phyloP scores from a whole-genome alignment of 1,139 yeast genomes.

The Kodamaea anthophila region DNA sequence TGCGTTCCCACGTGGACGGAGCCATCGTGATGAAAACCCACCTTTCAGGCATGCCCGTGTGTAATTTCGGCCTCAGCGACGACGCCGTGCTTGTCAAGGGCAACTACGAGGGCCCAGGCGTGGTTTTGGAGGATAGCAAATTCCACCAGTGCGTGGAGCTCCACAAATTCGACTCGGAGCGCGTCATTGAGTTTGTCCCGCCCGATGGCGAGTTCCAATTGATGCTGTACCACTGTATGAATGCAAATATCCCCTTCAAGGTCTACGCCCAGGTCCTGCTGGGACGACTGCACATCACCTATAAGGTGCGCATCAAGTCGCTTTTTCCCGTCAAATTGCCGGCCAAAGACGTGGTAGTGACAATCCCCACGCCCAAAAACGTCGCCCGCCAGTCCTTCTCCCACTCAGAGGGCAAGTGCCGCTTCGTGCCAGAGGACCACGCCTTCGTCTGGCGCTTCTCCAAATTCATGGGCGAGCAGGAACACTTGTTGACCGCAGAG shows the following conservation, averaged over 20 bases:
- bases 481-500: constrained; percentile 48
- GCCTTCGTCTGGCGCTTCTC: constrained; percentile 64
- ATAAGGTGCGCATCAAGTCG: constrained; percentile 58
- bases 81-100: constrained; percentile 20
- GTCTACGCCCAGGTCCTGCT: constrained; percentile 55
- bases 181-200: constrained; percentile 69
- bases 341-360: constrained; percentile 60
- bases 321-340: constrained; percentile 53
- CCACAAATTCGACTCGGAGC: constrained; percentile 59
- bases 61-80: constrained; percentile 59
- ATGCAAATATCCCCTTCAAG: constrained; percentile 65
- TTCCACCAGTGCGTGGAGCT: constrained; percentile 85
- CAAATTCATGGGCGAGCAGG: constrained; percentile 64
- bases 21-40: constrained; percentile 65
- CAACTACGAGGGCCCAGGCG: constrained; percentile 28
- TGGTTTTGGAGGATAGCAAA: constrained; percentile 67
- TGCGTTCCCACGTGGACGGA: constrained; percentile 76
- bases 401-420: constrained; percentile 60
- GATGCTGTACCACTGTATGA: constrained; percentile 61
- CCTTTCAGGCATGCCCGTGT: constrained; percentile 68
- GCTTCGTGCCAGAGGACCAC: constrained; percentile 61
- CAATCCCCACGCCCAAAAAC: constrained; percentile 67
- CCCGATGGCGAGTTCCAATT: constrained; percentile 93
- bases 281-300: constrained; percentile 46
- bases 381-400: constrained; percentile 46